A percentile compares a stretch with the other conserved stretches of the same genome.
Conservation (phyloP, 1,284 basidiomycete species). For the Heimioporus punctisporus region DNA sequence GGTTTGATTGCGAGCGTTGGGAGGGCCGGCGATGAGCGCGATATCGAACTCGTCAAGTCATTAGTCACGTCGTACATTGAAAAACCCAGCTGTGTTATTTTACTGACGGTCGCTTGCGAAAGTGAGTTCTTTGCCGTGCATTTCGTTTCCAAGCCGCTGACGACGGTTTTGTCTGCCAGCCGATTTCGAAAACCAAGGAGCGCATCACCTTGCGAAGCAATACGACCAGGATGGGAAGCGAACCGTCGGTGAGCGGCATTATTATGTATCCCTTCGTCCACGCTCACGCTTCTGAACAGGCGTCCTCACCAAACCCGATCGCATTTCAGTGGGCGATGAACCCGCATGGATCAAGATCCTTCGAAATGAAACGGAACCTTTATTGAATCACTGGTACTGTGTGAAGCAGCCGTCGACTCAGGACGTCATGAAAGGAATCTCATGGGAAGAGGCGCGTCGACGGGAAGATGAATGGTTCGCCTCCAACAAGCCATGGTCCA, state of each 20-base stretch:
- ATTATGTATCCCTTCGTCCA: neutral
- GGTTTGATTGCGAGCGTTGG: conserved; percentile 60
- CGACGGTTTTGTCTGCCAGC: conserved; percentile 42
- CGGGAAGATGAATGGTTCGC: conserved; percentile 73
- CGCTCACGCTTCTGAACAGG: conserved; percentile 34
- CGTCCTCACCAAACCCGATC: conserved; percentile 72
- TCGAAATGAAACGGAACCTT: conserved; percentile 52
- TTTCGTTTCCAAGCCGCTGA: too few species aligned
- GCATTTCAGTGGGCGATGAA: conserved; percentile 66
- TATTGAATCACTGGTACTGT: conserved; percentile 71
- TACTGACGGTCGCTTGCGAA: conserved; percentile 60
- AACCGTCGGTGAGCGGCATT: conserved; percentile 51
- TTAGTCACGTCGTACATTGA: conserved; percentile 49
- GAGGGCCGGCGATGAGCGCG: conserved; percentile 31
- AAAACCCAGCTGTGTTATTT: conserved; percentile 51
- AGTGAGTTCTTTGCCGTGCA: too few species aligned
- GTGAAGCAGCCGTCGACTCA: conserved; percentile 71
- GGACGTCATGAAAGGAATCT: conserved; percentile 54
- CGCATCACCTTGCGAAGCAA: conserved; percentile 51
- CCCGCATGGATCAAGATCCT: conserved; percentile 60
- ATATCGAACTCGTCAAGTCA: conserved; percentile 46
- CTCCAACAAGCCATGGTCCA: conserved; percentile 55
- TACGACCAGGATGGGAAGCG: conserved; percentile 54
- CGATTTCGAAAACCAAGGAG: conserved; percentile 66
- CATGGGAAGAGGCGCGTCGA: conserved; percentile 59